Evolutionary conservation across 352 stramenopile genomes (phyloP).

Genomic region (Chrysophaeum taylorii): DNA sequence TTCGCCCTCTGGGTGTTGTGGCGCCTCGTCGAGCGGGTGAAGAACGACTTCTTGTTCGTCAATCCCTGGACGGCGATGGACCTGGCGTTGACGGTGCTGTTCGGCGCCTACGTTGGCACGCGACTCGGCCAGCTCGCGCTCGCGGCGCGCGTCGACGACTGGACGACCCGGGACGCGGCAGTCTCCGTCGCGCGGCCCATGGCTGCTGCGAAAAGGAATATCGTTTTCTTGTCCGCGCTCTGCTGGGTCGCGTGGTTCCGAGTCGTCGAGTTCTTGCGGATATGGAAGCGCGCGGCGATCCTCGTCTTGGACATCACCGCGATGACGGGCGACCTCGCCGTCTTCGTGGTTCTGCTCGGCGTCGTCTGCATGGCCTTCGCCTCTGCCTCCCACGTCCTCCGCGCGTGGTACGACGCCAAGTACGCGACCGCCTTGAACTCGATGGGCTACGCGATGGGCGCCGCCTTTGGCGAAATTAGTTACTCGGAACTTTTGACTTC

Average conservation of each 20-base stretch:
- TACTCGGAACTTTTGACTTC: background rate
- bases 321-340: background rate
- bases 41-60: conserved; percentile 7
- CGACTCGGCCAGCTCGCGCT: background rate
- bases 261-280: background rate
- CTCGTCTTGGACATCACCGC: background rate
- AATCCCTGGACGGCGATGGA: background rate
- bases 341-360: background rate
- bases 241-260: background rate
- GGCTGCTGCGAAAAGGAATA: background rate
- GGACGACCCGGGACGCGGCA: background rate
- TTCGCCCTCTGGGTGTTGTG: too few species aligned
- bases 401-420: background rate
- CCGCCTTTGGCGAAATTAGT: background rate
- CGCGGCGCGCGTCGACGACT: background rate
- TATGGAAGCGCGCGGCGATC: conserved; percentile 5
- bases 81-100: background rate
- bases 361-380: conserved; percentile 10
- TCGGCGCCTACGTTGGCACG: background rate
- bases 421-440: background rate
- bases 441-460: background rate
- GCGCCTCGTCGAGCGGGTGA: too few species aligned
- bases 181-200: background rate
- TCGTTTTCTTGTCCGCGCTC: background rate
- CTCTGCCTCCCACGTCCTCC: background rate